Percentiles rank a stretch among this genome's conserved stretches.
phyloP scores from a whole-genome alignment of 2,329 filamentous ascomycete genomes.

The Alternaria panax region DNA sequence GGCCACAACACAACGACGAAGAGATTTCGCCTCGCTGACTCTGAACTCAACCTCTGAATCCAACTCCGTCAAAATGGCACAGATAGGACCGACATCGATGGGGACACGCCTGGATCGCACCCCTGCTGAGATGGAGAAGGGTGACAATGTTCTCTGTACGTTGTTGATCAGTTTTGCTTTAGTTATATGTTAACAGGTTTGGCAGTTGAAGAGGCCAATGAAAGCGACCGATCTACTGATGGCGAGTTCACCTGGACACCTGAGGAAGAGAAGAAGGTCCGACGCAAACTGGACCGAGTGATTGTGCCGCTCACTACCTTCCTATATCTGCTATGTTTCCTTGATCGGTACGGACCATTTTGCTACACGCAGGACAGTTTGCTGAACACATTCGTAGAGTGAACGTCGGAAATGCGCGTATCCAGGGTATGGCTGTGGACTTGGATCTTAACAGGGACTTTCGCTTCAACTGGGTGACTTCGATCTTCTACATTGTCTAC shows the following conservation, averaged over 20 bases:
- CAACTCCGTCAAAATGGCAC: constrained; percentile 13
- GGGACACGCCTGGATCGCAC: constrained; percentile 10
- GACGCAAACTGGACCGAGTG: constrained; percentile 62
- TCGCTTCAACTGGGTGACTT: constrained; percentile 65
- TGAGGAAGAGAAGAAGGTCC: constrained; percentile 59
- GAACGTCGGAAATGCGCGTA: constrained; percentile 64
- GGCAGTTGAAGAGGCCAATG: constrained; percentile 33
- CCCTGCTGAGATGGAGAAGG: constrained; percentile 26
- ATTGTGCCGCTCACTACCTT: constrained; percentile 62
- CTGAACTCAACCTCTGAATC: neutral
- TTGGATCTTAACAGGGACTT: constrained; percentile 58
- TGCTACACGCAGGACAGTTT: neutral
- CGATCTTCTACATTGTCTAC: constrained; percentile 67
- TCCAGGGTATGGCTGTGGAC: constrained; percentile 61
- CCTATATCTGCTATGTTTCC: constrained; percentile 63
- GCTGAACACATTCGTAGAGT: constrained; percentile 30
- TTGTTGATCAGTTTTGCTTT: neutral
- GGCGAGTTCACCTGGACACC: constrained; percentile 57
- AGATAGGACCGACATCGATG: constrained; percentile 8
- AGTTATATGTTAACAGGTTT: constrained; percentile 12
- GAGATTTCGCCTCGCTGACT: constrained; percentile 12
- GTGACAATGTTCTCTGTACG: constrained; percentile 35
- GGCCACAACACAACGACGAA: constrained; percentile 17
- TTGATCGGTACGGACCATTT: constrained; percentile 46
- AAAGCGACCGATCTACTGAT: constrained; percentile 41